A percentile compares a stretch with the other conserved stretches of the same genome.
phyloP scores from a whole-genome alignment of 257 asterid species.

The Solanum chiquidenum region DNA sequence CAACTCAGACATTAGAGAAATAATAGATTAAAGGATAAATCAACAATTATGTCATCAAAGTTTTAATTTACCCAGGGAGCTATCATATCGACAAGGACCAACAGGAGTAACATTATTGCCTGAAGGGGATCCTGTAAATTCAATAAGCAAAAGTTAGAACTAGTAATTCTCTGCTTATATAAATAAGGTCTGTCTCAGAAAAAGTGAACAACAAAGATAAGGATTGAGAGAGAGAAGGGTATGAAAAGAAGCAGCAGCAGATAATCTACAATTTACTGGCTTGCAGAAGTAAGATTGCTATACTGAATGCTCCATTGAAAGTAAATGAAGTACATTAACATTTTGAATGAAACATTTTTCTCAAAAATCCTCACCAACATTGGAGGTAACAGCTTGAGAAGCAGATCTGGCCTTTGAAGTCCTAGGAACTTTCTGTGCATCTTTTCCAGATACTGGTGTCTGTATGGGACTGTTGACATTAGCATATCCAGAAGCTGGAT shows the following conservation, averaged over 20 bases:
- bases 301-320: not conserved
- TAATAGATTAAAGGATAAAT: not conserved
- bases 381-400: conserved; percentile 37
- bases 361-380: conserved; percentile 48
- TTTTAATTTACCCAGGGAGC: conserved; percentile 69
- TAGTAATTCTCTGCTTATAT: not conserved
- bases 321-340: not conserved
- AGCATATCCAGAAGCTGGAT: conserved; percentile 29
- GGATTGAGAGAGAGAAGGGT: not conserved
- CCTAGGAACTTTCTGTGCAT: conserved; percentile 60
- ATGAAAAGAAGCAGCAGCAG: not conserved
- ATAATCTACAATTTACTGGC: not conserved
- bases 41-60: not conserved
- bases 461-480: conserved; percentile 25
- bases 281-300: not conserved
- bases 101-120: conserved; percentile 65
- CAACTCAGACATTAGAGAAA: not conserved
- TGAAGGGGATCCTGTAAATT: conserved; percentile 66
- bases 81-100: conserved; percentile 95
- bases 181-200: not conserved
- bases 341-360: not conserved
- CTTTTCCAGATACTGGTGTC: conserved; percentile 69
- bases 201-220: not conserved
- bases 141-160: not conserved
- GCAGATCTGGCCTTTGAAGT: conserved; percentile 60